Evolutionary conservation across 2,329 filamentous ascomycete species (phyloP).

Genomic region (Hypoxylon sp.): DNA sequence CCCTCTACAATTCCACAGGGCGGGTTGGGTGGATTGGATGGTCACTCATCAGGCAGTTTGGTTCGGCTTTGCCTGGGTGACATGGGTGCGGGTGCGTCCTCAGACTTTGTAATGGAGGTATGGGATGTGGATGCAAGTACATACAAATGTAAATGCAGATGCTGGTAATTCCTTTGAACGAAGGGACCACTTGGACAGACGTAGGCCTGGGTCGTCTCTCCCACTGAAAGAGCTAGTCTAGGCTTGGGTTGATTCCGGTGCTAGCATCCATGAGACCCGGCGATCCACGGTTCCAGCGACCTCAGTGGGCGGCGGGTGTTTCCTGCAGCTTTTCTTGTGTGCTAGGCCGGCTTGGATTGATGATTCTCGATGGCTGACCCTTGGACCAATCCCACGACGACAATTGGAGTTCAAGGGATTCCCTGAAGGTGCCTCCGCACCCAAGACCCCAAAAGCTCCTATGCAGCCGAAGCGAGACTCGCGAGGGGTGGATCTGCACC

Average conservation of each 20-base stretch:
- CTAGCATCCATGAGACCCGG: conserved; percentile 39
- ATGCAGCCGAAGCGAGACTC: conserved; percentile 45
- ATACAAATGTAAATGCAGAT: conserved; percentile 39
- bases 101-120: conserved; percentile 43
- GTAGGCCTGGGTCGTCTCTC: conserved; percentile 26
- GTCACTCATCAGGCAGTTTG: conserved; percentile 46
- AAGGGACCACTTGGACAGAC: conserved; percentile 33
- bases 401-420: conserved; percentile 43
- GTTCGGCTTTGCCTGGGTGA: conserved; percentile 45
- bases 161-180: conserved; percentile 45
- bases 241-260: conserved; percentile 44
- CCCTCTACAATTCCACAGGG: conserved; percentile 37
- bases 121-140: conserved; percentile 19
- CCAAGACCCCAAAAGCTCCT: conserved; percentile 40
- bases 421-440: conserved; percentile 43
- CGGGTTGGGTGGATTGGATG: conserved; percentile 41
- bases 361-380: conserved; percentile 37
- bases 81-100: conserved; percentile 44
- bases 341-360: conserved; percentile 39
- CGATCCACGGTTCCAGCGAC: conserved; percentile 42
- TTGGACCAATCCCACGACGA: conserved; percentile 41
- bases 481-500: conserved; percentile 46
- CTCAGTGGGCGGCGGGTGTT: conserved; percentile 32
- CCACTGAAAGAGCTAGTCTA: conserved; percentile 34
- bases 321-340: conserved; percentile 33